A percentile compares a stretch with the other conserved stretches of the same genome.
Conservation (phyloP, 495 filamentous ascomycete species). For the Trichoderma parareesei region DNA sequence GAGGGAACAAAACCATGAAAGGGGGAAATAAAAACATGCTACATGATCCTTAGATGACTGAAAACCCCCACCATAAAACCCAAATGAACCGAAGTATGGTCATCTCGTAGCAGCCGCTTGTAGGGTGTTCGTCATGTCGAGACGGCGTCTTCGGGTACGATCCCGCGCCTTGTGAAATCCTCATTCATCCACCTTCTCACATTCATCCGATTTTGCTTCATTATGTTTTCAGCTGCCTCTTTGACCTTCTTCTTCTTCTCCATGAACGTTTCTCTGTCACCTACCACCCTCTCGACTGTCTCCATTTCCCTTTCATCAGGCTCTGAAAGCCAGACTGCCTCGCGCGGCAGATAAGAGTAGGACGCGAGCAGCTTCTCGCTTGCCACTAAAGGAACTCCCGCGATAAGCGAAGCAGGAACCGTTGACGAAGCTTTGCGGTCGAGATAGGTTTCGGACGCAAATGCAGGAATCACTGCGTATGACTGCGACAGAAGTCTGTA, state of each 20-base stretch:
- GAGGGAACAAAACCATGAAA: too few species aligned
- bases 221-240: background rate
- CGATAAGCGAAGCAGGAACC: conserved; percentile 21
- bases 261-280: background rate
- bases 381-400: conserved; percentile 21
- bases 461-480: conserved; percentile 22
- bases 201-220: conserved; percentile 2
- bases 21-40: background rate
- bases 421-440: conserved; percentile 22
- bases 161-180: background rate
- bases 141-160: background rate
- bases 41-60: background rate
- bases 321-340: conserved; percentile 19
- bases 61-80: background rate
- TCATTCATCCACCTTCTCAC: conserved; percentile 4
- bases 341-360: conserved; percentile 22
- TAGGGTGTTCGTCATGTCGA: background rate
- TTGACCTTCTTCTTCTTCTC: background rate
- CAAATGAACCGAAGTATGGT: background rate
- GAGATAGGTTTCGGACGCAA: conserved; percentile 19
- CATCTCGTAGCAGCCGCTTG: background rate
- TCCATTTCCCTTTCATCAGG: conserved; percentile 19
- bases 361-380: conserved; percentile 19
- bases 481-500: conserved; percentile 19
- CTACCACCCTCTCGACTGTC: background rate